Evolutionary conservation across 495 filamentous ascomycete genomes (phyloP).

Genomic region (Hypoxylon lienhwacheense): DNA sequence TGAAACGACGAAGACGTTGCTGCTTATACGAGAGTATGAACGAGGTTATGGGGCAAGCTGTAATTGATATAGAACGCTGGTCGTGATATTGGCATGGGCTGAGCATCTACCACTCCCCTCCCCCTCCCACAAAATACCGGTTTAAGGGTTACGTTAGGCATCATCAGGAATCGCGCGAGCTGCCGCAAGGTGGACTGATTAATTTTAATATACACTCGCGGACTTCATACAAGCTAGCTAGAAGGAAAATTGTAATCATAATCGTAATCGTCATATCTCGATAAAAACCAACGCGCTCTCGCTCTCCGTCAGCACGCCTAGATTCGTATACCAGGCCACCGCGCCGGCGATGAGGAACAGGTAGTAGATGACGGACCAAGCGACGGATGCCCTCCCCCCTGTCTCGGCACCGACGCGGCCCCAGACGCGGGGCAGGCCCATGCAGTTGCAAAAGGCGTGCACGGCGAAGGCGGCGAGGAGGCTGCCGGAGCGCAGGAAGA

Average conservation of each 20-base stretch:
- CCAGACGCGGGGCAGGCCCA: constrained; percentile 86
- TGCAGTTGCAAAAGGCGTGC: constrained; percentile 91
- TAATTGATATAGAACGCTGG: no score
- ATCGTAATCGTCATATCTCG: constrained; percentile 24
- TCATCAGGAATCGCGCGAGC: no score
- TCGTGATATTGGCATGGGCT: no score
- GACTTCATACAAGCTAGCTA: no score
- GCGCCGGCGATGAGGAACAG: constrained; percentile 70
- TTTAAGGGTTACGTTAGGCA: no score
- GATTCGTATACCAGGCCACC: constrained; percentile 62
- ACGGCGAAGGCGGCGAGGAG: constrained; percentile 69
- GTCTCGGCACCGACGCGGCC: constrained; percentile 60
- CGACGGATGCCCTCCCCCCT: constrained; percentile 13
- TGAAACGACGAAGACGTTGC: no score
- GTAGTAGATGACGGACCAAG: constrained; percentile 83
- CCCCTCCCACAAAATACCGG: no score
- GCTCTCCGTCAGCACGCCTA: constrained; percentile 76
- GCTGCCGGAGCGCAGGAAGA: constrained; percentile 87
- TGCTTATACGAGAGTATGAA: no score
- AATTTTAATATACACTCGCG: no score
- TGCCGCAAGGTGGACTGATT: no score
- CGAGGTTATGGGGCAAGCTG: no score
- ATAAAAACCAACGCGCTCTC: constrained; percentile 49
- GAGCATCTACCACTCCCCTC: no score
- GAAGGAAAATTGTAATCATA: background rate